These are phyloP conservation scores for Magnolia changhungtana DNA, from an alignment of 164 flowering plant genomes.

Conservation along the genomic window DNA sequence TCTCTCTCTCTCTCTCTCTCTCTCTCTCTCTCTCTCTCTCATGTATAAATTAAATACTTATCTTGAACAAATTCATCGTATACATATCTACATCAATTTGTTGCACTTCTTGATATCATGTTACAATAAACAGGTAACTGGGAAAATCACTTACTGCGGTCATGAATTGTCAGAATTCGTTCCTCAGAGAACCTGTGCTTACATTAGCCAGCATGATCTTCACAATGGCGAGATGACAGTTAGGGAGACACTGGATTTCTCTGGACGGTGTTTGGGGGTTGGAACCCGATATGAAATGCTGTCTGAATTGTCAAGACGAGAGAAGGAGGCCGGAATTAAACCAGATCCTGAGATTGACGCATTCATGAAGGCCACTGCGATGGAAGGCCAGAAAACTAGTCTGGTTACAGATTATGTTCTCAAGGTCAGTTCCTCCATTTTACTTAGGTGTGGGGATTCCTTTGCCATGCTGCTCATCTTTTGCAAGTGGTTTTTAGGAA, in stretches of 20 bases:
- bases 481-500: neutral
- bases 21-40: conserved; percentile 6
- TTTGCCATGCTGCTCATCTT: neutral
- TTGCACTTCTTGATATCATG: neutral
- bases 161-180: conserved; percentile 53
- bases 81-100: neutral
- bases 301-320: conserved; percentile 49
- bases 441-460: neutral
- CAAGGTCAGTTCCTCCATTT: conserved; percentile 37
- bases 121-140: conserved; percentile 32
- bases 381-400: conserved; percentile 52
- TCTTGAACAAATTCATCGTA: neutral
- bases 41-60: neutral
- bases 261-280: conserved; percentile 66
- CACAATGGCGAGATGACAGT: conserved; percentile 67
- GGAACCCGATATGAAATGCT: conserved; percentile 57
- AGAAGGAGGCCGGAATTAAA: conserved; percentile 47
- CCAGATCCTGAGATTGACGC: conserved; percentile 69
- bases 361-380: conserved; percentile 61
- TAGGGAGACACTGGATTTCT: conserved; percentile 57
- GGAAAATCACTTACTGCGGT: conserved; percentile 55
- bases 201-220: conserved; percentile 68
- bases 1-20: conserved; percentile 11
- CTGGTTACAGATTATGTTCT: conserved; percentile 52
- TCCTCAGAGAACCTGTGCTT: conserved; percentile 63